phyloP scores from a whole-genome alignment of 768 basidiomycete genomes.

The Phallus indusiatus region DNA sequence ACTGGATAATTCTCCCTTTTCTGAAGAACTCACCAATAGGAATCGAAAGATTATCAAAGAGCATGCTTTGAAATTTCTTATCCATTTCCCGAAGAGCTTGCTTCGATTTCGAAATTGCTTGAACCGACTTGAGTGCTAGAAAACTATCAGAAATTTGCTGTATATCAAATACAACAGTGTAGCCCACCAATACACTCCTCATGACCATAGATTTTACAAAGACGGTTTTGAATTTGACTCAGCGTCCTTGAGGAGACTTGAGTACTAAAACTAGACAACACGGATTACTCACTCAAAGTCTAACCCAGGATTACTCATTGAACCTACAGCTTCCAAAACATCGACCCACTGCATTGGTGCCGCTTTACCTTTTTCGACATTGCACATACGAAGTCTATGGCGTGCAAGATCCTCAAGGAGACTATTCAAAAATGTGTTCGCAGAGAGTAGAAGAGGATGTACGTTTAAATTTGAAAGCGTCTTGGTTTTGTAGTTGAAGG shows the following conservation, averaged over 20 bases:
- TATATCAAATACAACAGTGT: not conserved
- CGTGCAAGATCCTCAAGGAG: constrained; percentile 46
- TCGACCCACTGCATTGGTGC: constrained; percentile 54
- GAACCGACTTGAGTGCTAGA: not conserved
- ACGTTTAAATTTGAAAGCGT: constrained; percentile 18
- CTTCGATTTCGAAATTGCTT: not conserved
- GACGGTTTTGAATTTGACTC: not conserved
- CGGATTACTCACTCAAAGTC: not conserved
- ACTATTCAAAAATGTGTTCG: constrained; percentile 37
- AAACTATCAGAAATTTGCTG: not conserved
- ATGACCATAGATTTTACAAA: not conserved
- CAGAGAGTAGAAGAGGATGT: constrained; percentile 30
- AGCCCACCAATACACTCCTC: not conserved
- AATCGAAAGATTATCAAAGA: not conserved
- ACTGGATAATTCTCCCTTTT: too few relatives aligned
- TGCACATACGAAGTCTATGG: constrained; percentile 44
- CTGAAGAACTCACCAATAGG: not conserved
- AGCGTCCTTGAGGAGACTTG: not conserved
- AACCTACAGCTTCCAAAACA: constrained; percentile 44
- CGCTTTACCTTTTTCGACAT: constrained; percentile 57
- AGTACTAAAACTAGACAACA: not conserved
- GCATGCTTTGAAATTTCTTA: not conserved
- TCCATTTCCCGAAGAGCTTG: not conserved
- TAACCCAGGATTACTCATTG: not conserved
- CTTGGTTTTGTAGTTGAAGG: constrained; percentile 18